Evolutionary conservation across 2,329 filamentous ascomycete species (phyloP).

Genomic region (Orbilia brochopaga): DNA sequence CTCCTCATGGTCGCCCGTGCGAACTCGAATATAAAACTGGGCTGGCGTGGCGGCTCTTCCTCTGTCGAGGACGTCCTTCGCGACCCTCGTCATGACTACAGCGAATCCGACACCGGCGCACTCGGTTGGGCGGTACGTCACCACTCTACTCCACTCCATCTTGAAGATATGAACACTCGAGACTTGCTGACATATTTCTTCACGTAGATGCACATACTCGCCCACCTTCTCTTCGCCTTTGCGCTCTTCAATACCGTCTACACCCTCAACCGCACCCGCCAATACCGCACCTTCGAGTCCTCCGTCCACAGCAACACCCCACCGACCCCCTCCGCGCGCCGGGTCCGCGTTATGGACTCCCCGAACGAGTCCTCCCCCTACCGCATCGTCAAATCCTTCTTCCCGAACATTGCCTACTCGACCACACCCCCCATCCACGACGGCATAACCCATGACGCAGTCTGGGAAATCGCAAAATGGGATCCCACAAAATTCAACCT

Average conservation of each 20-base stretch:
- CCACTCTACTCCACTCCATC: slow-evolving; percentile 50
- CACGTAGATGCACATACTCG: slow-evolving; percentile 69
- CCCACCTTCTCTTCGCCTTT: slow-evolving; percentile 71
- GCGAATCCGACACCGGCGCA: background rate
- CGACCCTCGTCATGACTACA: slow-evolving; percentile 23
- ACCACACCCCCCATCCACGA: slow-evolving; percentile 65
- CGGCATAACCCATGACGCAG: slow-evolving; percentile 74
- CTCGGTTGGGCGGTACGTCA: slow-evolving; percentile 30
- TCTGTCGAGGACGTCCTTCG: slow-evolving; percentile 77
- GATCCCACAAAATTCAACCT: slow-evolving; percentile 85
- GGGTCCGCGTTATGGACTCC: slow-evolving; percentile 86
- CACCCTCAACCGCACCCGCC: slow-evolving; percentile 78
- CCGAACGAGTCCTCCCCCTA: slow-evolving; percentile 79
- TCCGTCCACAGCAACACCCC: slow-evolving; percentile 70
- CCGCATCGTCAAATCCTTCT: slow-evolving; percentile 71
- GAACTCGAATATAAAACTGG: slow-evolving; percentile 66
- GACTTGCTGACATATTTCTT: background rate
- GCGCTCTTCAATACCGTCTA: slow-evolving; percentile 80
- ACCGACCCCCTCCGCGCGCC: slow-evolving; percentile 81
- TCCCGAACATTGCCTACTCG: slow-evolving; percentile 63
- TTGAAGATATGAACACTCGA: background rate
- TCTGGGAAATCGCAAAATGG: slow-evolving; percentile 95
- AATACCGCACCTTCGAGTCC: slow-evolving; percentile 89
- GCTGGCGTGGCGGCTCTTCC: slow-evolving; percentile 59
- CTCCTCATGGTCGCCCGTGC: slow-evolving; percentile 81